Conservation (phyloP, 2,329 filamentous ascomycete genomes). For the Stagonosporopsis vannaccii region DNA sequence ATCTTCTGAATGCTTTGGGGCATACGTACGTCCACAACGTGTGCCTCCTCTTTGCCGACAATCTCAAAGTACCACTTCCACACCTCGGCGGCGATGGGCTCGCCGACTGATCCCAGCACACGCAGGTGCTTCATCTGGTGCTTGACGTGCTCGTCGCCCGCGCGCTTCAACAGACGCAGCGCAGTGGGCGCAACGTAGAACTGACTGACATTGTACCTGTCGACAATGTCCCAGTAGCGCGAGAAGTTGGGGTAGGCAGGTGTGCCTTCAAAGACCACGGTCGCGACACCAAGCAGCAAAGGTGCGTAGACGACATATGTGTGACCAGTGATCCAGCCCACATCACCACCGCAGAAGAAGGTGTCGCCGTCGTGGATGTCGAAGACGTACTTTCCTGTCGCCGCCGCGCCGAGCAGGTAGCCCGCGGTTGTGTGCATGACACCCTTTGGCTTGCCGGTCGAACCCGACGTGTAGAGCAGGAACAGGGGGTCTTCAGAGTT, state of each 20-base stretch:
- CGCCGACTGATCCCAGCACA: conserved; percentile 92
- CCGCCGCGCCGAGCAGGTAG: conserved; percentile 90
- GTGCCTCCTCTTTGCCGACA: conserved; percentile 90
- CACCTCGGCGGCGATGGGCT: conserved; percentile 96
- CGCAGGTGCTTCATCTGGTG: conserved; percentile 87
- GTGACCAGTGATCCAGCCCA: conserved; percentile 99
- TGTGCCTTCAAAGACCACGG: conserved; percentile 97
- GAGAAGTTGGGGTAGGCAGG: conserved; percentile 98
- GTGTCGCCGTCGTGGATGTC: conserved; percentile 93
- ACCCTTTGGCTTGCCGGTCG: conserved; percentile 98
- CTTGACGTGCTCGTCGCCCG: conserved; percentile 90
- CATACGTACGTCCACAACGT: conserved; percentile 86
- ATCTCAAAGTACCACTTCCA: conserved; percentile 99
- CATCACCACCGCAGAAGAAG: conserved; percentile 98
- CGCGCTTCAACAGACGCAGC: conserved; percentile 90
- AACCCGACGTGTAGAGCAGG: conserved; percentile 96
- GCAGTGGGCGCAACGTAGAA: conserved; percentile 99
- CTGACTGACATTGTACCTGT: conserved; percentile 92
- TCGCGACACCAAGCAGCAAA: conserved; percentile 88
- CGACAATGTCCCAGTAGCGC: conserved; percentile 98
- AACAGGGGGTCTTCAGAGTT: conserved; percentile 96
- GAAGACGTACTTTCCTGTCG: conserved; percentile 98
- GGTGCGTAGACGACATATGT: conserved; percentile 98
- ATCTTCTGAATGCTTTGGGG: too few species aligned
- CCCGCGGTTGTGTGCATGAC: conserved; percentile 97